Evolutionary conservation across 306 rosid genomes (phyloP).

Genomic region (Glycine latifolia): DNA sequence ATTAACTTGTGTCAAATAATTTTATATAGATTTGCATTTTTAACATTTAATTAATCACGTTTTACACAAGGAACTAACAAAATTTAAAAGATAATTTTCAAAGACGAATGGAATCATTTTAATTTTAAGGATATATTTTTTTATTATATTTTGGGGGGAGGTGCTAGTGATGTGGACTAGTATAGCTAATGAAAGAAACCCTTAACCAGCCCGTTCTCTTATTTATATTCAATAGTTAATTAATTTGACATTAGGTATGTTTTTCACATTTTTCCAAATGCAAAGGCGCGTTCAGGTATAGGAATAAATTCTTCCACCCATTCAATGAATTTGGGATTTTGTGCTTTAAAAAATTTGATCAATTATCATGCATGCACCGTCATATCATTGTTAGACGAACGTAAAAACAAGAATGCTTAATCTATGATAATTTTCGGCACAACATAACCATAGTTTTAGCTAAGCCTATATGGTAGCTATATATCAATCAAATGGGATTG

Average conservation of each 20-base stretch:
- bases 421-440: not conserved
- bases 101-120: not conserved
- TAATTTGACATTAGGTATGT: not conserved
- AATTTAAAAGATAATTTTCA: not conserved
- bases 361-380: not conserved
- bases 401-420: not conserved
- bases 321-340: conserved; percentile 17
- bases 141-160: not conserved
- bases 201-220: not conserved
- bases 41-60: too few relatives aligned
- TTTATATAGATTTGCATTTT: too few relatives aligned
- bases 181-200: not conserved
- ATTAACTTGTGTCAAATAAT: too few relatives aligned
- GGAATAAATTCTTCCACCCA: not conserved
- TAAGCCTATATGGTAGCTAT: conserved; percentile 33
- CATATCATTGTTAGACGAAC: not conserved
- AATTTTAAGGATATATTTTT: not conserved
- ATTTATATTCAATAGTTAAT: not conserved
- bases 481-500: conserved; percentile 29
- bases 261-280: not conserved
- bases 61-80: not conserved
- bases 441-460: not conserved
- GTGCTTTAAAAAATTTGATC: not conserved
- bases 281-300: not conserved
- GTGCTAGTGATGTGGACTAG: not conserved